Conservation (phyloP, 2,329 filamentous ascomycete species). For the Penicillium sp. region DNA sequence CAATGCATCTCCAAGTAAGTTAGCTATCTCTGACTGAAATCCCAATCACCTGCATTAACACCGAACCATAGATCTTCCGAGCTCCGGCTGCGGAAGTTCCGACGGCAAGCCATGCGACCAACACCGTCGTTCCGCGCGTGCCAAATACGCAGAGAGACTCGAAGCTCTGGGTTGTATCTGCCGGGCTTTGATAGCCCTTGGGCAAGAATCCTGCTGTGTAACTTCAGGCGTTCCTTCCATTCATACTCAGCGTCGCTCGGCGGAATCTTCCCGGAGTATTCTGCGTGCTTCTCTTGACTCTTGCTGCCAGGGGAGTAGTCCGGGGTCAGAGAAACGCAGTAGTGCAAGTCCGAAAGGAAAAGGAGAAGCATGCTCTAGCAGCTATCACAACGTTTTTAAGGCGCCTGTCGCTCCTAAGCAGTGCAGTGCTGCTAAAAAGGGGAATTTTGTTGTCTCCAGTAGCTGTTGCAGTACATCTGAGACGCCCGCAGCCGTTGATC, state of each 20-base stretch:
- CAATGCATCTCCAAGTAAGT: background rate
- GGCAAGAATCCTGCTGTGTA: too few relatives aligned
- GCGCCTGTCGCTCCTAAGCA: background rate
- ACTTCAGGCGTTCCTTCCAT: too few relatives aligned
- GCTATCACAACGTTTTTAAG: background rate
- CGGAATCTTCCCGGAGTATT: slow-evolving; percentile 9
- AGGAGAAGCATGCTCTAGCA: background rate
- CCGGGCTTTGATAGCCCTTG: too few relatives aligned
- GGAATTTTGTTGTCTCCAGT: background rate
- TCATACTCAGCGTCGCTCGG: background rate
- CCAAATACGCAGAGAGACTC: slow-evolving; percentile 41
- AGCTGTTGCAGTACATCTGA: background rate
- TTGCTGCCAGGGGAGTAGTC: background rate
- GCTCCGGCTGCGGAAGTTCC: slow-evolving; percentile 5
- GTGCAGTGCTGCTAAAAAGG: too few relatives aligned
- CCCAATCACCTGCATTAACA: background rate
- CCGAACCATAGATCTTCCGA: background rate
- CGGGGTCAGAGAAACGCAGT: background rate
- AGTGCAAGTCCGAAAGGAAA: background rate
- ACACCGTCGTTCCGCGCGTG: slow-evolving; percentile 43
- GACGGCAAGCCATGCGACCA: slow-evolving; percentile 42
- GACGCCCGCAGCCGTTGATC: background rate
- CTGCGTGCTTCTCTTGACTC: slow-evolving; percentile 22
- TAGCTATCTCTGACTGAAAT: too few relatives aligned
- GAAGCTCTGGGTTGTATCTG: too few relatives aligned